Evolutionary conservation across 1,284 basidiomycete genomes (phyloP).

Genomic region (Pyrrhoderma lamaoense): DNA sequence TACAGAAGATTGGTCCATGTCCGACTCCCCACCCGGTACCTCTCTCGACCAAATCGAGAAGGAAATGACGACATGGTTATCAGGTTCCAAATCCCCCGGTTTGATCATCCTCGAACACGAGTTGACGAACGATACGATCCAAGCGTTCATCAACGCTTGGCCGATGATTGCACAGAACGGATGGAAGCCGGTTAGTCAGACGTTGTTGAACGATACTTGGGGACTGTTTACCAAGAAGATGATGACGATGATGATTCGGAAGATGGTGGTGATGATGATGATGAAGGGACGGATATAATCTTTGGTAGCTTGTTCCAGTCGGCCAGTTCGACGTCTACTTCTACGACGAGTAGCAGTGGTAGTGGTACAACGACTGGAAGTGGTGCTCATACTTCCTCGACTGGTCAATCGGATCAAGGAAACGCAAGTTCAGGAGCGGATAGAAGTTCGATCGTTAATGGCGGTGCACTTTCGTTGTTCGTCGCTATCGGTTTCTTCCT

Average conservation of each 20-base stretch:
- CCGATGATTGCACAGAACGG: slow-evolving; percentile 55
- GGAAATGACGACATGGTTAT: slow-evolving; percentile 48
- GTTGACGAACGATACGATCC: slow-evolving; percentile 51
- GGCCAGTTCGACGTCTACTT: not conserved
- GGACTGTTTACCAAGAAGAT: slow-evolving; percentile 6
- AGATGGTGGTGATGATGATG: not conserved
- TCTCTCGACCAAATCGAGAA: slow-evolving; percentile 37
- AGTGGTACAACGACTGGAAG: not conserved
- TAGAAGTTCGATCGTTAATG: no score
- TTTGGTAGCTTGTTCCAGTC: slow-evolving; percentile 7
- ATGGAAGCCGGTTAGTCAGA: slow-evolving; percentile 59
- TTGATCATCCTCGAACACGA: slow-evolving; percentile 84
- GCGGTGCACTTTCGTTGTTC: no score
- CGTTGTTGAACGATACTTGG: slow-evolving; percentile 5
- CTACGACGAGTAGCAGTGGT: not conserved
- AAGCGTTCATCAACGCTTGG: slow-evolving; percentile 64
- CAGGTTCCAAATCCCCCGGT: slow-evolving; percentile 62
- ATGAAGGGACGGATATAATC: not conserved
- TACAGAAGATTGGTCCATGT: slow-evolving; percentile 61
- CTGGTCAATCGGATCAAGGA: no score
- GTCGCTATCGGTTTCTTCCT: no score
- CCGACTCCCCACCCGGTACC: slow-evolving; percentile 31
- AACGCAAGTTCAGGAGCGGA: no score
- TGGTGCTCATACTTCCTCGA: not conserved
- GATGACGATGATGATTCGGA: not conserved